Evolutionary conservation across 768 basidiomycete genomes (phyloP), one percentile per base, ranked within the genome.

Genomic region (Phanerochaete sordida): DNA sequence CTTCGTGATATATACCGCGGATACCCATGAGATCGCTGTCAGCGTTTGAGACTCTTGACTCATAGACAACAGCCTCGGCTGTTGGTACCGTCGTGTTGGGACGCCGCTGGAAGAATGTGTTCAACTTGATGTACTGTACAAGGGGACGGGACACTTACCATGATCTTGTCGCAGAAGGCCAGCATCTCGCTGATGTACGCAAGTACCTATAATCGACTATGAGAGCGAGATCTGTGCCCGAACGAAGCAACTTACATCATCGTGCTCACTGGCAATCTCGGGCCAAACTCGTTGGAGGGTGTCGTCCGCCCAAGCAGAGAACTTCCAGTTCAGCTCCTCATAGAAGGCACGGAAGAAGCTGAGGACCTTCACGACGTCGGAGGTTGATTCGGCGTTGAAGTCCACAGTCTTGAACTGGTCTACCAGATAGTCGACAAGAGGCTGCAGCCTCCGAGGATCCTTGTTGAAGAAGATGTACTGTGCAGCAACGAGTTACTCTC

Each of bases 361-460:
- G 8, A 88, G 75, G 23, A 85, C 76, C 65, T 92, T 90, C 43
- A 87, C 78, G 7, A 85, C 84, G 67, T 93, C 90, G 69, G 93
- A 91, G 6, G 93, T 88, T 39, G 91, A 85, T 68, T 93, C 91
- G 21, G 84, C 81, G 63, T 90, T 85, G 73, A 87, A 93, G 67
- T 97, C 93, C 37, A 88, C 78, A 11, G 76, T 75, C 5, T 81
- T 72, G 68, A 90, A 90, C 30, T 85, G 78, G 23, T 81, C 73
- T 44, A 92, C 72, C 35, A 95, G 73, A 67, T 84, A 87, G 67
- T 93, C 86, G 16, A 95, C 81, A 19, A 97, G 74, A 0, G 89
- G 88, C 65, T 91, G 88, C 31, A 91, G 77, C 33, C 94, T 80
- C 27, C 94, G 85, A 24, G 94, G 93, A 71, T 97, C 95, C 63